Evolutionary conservation across 768 basidiomycete genomes (phyloP).

Genomic region (Rhizopogon vesiculosus): DNA sequence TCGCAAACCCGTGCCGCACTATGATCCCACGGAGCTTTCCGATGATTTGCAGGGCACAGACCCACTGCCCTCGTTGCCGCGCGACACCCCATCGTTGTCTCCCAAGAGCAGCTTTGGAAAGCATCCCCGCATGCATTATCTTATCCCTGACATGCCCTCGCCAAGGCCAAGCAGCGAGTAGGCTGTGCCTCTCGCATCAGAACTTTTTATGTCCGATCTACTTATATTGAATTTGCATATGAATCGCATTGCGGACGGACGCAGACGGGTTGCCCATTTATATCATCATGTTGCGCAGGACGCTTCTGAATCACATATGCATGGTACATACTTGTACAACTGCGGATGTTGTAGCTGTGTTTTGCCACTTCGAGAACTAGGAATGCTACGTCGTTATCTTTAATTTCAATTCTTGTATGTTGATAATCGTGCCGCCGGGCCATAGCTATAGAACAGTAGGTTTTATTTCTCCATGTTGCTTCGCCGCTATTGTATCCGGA

Average conservation of each 20-base stretch:
- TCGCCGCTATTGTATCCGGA: background rate
- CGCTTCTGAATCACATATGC: background rate
- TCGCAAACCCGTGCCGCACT: constrained; percentile 56
- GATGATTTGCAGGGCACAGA: constrained; percentile 21
- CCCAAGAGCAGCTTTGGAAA: constrained; percentile 45
- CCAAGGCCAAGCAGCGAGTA: constrained; percentile 24
- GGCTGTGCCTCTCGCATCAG: constrained; percentile 1
- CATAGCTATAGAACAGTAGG: background rate
- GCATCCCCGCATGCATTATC: constrained; percentile 46
- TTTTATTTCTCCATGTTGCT: background rate
- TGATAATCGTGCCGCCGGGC: background rate
- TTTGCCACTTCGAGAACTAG: background rate
- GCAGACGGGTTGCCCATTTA: constrained; percentile 1
- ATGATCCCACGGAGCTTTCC: constrained; percentile 29
- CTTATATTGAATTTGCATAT: background rate
- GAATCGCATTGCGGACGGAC: background rate
- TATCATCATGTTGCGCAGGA: background rate
- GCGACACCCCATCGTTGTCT: constrained; percentile 18
- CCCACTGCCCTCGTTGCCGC: background rate
- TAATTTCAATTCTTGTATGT: constrained; percentile 5
- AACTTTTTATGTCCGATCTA: background rate
- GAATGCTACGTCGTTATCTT: constrained; percentile 8
- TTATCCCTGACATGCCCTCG: constrained; percentile 56
- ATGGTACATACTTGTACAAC: background rate
- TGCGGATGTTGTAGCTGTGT: background rate